Conservation (phyloP, 116 monocot genomes). For the Zostera marina region DNA sequence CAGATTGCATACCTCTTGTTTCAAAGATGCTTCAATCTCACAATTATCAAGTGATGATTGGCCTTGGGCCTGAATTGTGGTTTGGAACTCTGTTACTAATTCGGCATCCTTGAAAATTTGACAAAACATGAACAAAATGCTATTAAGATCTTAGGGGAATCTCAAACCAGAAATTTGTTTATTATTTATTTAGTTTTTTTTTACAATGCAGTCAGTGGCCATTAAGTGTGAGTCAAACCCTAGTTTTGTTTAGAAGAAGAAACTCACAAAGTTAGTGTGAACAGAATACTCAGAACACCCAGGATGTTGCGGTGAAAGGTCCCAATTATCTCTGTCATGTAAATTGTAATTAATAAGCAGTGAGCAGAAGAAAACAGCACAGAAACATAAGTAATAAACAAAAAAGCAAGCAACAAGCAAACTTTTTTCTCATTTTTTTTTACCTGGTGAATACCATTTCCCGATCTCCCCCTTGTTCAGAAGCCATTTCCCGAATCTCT, state of each 20-base stretch:
- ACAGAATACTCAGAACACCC: too few relatives aligned
- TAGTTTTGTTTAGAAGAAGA: neutral
- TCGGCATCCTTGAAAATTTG: neutral
- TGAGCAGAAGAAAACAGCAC: neutral
- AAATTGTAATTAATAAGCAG: neutral
- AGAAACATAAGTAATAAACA: neutral
- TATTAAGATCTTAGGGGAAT: neutral
- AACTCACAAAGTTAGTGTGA: conserved; percentile 3
- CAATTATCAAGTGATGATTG: neutral
- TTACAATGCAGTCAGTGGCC: neutral
- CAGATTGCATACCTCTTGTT: conserved; percentile 6
- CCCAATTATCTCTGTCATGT: neutral
- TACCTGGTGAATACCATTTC: too few relatives aligned
- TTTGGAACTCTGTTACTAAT: neutral
- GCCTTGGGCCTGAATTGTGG: neutral
- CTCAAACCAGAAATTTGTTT: neutral
- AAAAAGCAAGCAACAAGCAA: neutral
- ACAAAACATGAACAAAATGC: neutral
- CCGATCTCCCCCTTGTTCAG: too few relatives aligned
- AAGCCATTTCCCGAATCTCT: too few relatives aligned
- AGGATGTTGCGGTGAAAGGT: neutral
- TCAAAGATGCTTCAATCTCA: neutral
- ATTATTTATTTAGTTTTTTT: neutral
- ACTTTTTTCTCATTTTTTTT: neutral
- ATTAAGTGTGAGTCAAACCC: neutral